Base-by-base conservation (phyloP, 306 rosid species). In the Rosa rugosa region DNA sequence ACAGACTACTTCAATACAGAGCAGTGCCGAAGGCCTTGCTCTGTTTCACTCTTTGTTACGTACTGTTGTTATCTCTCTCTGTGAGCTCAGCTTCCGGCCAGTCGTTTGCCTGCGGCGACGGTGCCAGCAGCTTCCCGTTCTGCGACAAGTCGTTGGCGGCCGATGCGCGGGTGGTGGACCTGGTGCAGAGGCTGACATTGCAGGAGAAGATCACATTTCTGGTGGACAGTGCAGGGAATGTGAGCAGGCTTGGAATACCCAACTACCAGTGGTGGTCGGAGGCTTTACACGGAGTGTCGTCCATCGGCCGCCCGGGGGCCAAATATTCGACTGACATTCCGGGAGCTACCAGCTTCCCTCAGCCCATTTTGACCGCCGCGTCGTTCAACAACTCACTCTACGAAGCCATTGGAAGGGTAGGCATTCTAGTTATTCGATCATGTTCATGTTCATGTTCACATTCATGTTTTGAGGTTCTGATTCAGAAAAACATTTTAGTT, bases 181-280 rank as follows among this genome's bases (percentile, higher is more conserved):
- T 95, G 78, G 94, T 95, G 81, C 86, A 89, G 85, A 83, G 97
- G 74, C 70, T 95, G 31, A 89, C 98, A 69, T 82, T 95, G 90
- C 86, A 76, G 56, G 98, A 95, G 91, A 95, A 95, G 66, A 87
- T 91, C 0, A 88, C 87, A 53, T 90, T 85, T 79, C 41, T 95
- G 72, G 94, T 84, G 57, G 41, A 88, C 77, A 38, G 51, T 12
- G 99, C 99, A 3, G 82, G 62, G 8, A 80, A 64, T 53, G 93
- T 95, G 70, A 82, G 80, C 18, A 87, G 97, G 76, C 97, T 95
- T 59, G 99, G 99, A 23, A 88, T 95, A 71, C 99, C 99, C 0
- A 86, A 73, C 54, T 95, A 95, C 50, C 85, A 93, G 14, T 95
- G 99, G 99, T 95, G 99, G 99, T 93, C 98, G 22, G 99, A 95